phyloP scores from a whole-genome alignment of 2,329 filamentous ascomycete species.

The Penicillium occitanis region DNA sequence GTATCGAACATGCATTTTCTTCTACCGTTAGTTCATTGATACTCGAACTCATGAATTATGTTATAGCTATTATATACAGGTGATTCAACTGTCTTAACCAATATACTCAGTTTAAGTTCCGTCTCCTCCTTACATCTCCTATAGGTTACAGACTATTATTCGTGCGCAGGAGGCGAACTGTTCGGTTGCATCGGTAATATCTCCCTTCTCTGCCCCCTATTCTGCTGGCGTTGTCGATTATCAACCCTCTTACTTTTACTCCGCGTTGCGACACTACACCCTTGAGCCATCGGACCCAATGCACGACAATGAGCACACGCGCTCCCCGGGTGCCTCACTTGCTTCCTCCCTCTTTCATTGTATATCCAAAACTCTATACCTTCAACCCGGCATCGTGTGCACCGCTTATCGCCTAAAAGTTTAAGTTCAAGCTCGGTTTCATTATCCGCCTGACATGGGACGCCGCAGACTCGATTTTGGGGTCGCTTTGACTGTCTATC shows the following conservation, averaged over 20 bases:
- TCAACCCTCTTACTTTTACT: neutral
- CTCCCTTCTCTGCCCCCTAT: neutral
- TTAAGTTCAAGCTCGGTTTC: conserved; percentile 9
- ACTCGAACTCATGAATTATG: neutral
- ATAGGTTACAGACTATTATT: neutral
- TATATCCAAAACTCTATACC: conserved; percentile 10
- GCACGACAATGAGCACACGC: conserved; percentile 10
- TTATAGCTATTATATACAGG: neutral
- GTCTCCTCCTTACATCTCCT: neutral
- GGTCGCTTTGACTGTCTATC: neutral
- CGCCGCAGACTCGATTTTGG: neutral
- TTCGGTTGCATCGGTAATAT: neutral
- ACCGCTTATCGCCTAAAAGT: neutral
- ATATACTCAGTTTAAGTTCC: neutral
- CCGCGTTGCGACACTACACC: neutral
- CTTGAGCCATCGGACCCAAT: neutral
- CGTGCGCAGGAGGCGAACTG: too few species aligned
- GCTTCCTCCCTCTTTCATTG: neutral
- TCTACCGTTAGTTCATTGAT: neutral
- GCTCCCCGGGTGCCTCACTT: conserved; percentile 8
- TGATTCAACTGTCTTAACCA: neutral
- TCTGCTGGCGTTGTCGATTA: neutral
- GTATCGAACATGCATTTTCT: neutral
- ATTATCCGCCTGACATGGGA: conserved; percentile 11
- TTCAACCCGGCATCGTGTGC: neutral